Evolutionary conservation across 441 rosid genomes (phyloP).

Genomic region (Gossypium davidsonii): DNA sequence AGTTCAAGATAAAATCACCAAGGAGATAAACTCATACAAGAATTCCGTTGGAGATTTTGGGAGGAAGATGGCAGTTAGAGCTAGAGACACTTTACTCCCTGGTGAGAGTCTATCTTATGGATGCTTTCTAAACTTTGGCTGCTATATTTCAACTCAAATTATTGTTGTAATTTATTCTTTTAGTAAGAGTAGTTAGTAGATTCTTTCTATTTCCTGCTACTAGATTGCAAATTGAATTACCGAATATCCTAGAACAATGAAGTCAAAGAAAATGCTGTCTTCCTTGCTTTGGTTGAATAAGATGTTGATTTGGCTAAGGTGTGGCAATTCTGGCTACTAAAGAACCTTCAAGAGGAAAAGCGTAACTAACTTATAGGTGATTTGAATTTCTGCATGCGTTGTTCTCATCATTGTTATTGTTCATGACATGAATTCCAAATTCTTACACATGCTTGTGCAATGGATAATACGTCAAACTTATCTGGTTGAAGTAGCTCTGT

Average conservation of each 20-base stretch:
- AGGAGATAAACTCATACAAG: slow-evolving; percentile 68
- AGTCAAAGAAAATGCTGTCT: slow-evolving; percentile 4
- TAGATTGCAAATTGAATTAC: not conserved
- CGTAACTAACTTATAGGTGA: not conserved
- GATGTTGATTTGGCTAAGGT: not conserved
- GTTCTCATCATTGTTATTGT: not conserved
- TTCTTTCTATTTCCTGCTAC: not conserved
- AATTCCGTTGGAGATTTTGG: slow-evolving; percentile 76
- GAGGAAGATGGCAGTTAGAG: slow-evolving; percentile 79
- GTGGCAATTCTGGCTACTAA: not conserved
- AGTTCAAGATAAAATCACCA: slow-evolving; percentile 68
- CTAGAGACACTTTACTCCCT: slow-evolving; percentile 76
- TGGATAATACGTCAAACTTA: not conserved
- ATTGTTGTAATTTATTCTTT: not conserved
- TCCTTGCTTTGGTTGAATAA: slow-evolving; percentile 7
- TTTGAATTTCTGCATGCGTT: not conserved
- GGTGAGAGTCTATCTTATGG: slow-evolving; percentile 35
- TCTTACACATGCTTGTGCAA: not conserved
- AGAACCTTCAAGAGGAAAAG: not conserved
- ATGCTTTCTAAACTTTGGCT: slow-evolving; percentile 5
- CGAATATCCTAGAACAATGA: not conserved
- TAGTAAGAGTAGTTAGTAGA: not conserved
- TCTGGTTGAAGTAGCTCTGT: not conserved
- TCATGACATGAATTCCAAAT: not conserved
- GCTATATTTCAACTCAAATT: not conserved